Percentiles rank a stretch among this genome's conserved stretches.
These are phyloP conservation scores for Canavalia ensiformis DNA, from an alignment of 306 rosid genomes.

Conservation along the genomic window DNA sequence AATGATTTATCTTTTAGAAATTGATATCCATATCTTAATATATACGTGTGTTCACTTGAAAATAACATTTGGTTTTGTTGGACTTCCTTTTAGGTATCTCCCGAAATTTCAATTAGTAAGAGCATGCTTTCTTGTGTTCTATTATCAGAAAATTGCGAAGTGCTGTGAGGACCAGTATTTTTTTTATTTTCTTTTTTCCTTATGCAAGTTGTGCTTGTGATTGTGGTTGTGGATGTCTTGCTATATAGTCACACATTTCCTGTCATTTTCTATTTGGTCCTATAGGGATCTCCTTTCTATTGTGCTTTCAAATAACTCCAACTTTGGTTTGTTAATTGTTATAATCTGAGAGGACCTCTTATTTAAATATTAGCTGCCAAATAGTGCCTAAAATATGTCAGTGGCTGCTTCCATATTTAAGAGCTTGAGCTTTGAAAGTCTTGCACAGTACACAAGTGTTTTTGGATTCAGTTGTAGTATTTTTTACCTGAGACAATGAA, in stretches of 20 bases:
- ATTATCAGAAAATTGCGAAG: slow-evolving; percentile 46
- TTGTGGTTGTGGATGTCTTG: slow-evolving; percentile 68
- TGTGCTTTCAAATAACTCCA: slow-evolving; percentile 45
- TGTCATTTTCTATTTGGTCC: slow-evolving; percentile 62
- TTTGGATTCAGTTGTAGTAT: slow-evolving; percentile 34
- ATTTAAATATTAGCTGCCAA: slow-evolving; percentile 37
- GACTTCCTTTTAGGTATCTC: slow-evolving; percentile 5
- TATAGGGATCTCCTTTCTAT: slow-evolving; percentile 42
- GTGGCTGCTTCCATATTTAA: slow-evolving; percentile 57
- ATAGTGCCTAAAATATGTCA: slow-evolving; percentile 51
- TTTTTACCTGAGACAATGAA: slow-evolving; percentile 64
- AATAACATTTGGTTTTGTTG: slow-evolving; percentile 43
- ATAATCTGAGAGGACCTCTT: slow-evolving; percentile 29
- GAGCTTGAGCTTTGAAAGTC: slow-evolving; percentile 50
- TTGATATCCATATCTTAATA: not conserved
- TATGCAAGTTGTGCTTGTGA: slow-evolving; percentile 72
- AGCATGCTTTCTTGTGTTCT: slow-evolving; percentile 38
- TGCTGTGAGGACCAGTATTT: slow-evolving; percentile 64
- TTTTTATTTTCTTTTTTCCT: slow-evolving; percentile 35
- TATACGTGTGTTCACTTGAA: slow-evolving; percentile 42
- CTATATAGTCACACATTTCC: slow-evolving; percentile 51
- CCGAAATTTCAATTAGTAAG: slow-evolving; percentile 40
- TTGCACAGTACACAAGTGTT: slow-evolving; percentile 39
- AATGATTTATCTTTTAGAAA: slow-evolving; percentile 35
- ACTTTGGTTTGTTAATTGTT: slow-evolving; percentile 44